Conservation (phyloP, 202 grass and related monocot species). For the Zizania palustris region DNA sequence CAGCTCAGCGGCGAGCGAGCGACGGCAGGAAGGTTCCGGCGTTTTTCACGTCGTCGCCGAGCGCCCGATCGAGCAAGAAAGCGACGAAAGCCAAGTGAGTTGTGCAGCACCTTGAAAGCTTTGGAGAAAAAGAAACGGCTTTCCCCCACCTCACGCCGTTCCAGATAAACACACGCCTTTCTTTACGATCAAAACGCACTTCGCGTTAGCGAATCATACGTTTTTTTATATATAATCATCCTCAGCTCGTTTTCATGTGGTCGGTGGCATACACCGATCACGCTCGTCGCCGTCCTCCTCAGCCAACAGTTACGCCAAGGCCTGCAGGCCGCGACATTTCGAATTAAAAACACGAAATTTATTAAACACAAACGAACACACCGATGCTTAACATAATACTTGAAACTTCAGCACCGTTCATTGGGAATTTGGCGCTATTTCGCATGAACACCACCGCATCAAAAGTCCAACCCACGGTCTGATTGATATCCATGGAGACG, state of each 20-base stretch:
- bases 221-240: not conserved
- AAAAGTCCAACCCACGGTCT: not conserved
- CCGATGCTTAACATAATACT: too few relatives aligned
- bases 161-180: not conserved
- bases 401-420: not conserved
- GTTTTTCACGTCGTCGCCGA: not conserved
- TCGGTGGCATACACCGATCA: conserved; percentile 10
- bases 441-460: not conserved
- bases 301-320: not conserved
- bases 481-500: not conserved
- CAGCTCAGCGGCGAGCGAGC: not conserved
- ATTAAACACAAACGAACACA: too few relatives aligned
- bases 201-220: not conserved
- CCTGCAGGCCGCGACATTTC: too few relatives aligned
- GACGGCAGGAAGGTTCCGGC: conserved; percentile 29
- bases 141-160: not conserved
- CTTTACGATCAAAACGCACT: conserved; percentile 5
- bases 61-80: not conserved
- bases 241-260: not conserved
- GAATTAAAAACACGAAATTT: too few relatives aligned
- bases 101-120: conserved; percentile 17
- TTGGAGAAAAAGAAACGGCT: not conserved
- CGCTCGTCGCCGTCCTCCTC: not conserved
- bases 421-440: not conserved
- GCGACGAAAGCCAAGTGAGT: conserved; percentile 28